Base-by-base conservation (phyloP, 2,329 filamentous ascomycete genomes). In the Phialophora expanda region DNA sequence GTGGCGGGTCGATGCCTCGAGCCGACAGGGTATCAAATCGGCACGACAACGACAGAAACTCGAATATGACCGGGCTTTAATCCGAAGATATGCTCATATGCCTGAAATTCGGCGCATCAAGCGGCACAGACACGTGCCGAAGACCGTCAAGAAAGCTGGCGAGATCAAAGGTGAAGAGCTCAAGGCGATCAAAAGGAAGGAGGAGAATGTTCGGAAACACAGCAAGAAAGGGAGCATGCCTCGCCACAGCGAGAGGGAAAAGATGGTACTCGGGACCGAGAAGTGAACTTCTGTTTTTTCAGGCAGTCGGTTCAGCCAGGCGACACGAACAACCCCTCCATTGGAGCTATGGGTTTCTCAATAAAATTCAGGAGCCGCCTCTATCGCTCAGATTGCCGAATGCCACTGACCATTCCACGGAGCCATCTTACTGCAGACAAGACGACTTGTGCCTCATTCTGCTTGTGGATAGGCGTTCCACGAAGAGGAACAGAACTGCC, bases 201-300 rank as follows among this genome's bases (percentile, higher is more conserved):
- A 97, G 75, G 95, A 99, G 83, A 99, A 99, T 76, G 91, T 96
- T 79, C 86, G 95, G 71, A 92, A 91, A 78, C 94, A 99, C 78
- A 90, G 88, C 65, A 92, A 90, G 83, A 94, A 95, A 83, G 89
- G 92, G 73, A 87, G 90, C 72, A 83, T 89, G 77, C 86, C 87
- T 78, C 83, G 91, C 73, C 86, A 86, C 77, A 88, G 87, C 70
- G 93, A 96, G 81, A 87, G 95, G 76, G 93, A 98, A 80, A 97
- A 97, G 86, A 94, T 96, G 86, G 85, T 99, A 64, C 76, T 98
- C 76, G 88, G 89, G 38, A 82, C 80, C 24, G 87, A 89, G 77
- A 80, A 88, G 76, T 90, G 79, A 76, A 17, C 17, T n/a, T 20
- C 17, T n/a, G 6, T 50, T 12, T 9, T 14, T 0, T 41, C 8